phyloP scores from a whole-genome alignment of 352 stramenopile genomes.

The Plasmopara halstedii region DNA sequence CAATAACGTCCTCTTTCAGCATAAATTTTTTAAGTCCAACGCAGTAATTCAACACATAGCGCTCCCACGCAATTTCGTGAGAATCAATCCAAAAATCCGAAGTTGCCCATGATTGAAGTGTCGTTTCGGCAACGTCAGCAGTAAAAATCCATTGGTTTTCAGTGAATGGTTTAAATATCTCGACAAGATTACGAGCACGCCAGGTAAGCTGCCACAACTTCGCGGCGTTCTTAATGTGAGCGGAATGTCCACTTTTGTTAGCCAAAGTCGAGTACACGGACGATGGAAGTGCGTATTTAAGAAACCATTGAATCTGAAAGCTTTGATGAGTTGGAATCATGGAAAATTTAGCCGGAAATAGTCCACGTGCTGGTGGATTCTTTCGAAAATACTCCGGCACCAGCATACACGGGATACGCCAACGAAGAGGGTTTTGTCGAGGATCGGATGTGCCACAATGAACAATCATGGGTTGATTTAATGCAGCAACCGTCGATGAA shows the following conservation, averaged over 20 bases:
- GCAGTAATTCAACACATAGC: constrained; percentile 82
- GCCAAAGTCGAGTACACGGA: constrained; percentile 73
- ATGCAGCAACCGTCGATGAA: constrained; percentile 5
- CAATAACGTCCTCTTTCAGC: constrained; percentile 76
- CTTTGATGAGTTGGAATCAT: constrained; percentile 78
- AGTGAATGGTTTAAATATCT: constrained; percentile 84
- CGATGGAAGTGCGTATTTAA: constrained; percentile 70
- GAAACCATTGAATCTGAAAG: constrained; percentile 81
- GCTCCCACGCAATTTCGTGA: constrained; percentile 71
- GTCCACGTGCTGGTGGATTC: constrained; percentile 42
- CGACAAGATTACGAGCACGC: constrained; percentile 63
- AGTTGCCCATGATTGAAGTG: constrained; percentile 22
- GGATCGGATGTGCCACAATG: constrained; percentile 73
- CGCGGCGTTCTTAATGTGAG: constrained; percentile 62
- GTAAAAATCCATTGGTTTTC: constrained; percentile 81
- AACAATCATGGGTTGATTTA: constrained; percentile 47
- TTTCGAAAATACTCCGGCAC: constrained; percentile 65
- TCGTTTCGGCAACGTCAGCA: constrained; percentile 39
- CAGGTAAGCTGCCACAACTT: constrained; percentile 70
- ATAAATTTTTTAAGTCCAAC: constrained; percentile 79
- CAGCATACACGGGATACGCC: constrained; percentile 56
- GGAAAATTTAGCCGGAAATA: constrained; percentile 57
- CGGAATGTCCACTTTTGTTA: constrained; percentile 47
- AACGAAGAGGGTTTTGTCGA: constrained; percentile 70
- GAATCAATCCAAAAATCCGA: constrained; percentile 60